These are phyloP conservation scores for Stentor roeselii DNA, from an alignment of 73 alveolate genomes.

Conservation along the genomic window DNA sequence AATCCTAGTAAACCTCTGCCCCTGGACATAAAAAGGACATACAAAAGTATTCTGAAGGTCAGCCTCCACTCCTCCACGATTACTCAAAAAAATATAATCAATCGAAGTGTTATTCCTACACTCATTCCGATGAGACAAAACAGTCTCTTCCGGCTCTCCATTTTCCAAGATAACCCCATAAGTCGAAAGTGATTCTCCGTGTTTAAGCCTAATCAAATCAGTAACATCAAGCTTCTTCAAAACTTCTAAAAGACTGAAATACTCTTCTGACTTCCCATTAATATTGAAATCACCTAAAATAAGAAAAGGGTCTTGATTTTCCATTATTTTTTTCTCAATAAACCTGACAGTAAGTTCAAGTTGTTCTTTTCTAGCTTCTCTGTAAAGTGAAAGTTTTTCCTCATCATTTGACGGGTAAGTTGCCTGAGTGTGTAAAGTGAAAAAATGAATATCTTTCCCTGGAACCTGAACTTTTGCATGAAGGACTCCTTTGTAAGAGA, in stretches of 20 bases:
- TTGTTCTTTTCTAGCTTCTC: conserved; percentile 54
- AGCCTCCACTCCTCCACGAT: conserved; percentile 33
- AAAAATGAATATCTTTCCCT: conserved; percentile 62
- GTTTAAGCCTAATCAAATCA: conserved; percentile 13
- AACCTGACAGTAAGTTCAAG: conserved; percentile 50
- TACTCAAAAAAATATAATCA: conserved; percentile 15
- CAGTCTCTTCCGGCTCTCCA: conserved; percentile 68
- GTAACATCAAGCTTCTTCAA: conserved; percentile 34
- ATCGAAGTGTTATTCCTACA: conserved; percentile 32
- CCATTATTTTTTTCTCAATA: conserved; percentile 44
- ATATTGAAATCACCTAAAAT: conserved; percentile 79
- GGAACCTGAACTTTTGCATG: conserved; percentile 69
- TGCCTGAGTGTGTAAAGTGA: conserved; percentile 88
- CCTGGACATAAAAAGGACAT: conserved; percentile 75
- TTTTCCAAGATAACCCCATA: conserved; percentile 42
- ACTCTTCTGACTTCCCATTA: conserved; percentile 53
- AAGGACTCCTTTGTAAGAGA: conserved; percentile 77
- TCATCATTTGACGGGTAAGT: conserved; percentile 56
- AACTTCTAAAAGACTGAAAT: conserved; percentile 30
- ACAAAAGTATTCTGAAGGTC: conserved; percentile 41
- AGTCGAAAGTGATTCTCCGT: conserved; percentile 7
- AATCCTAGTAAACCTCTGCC: conserved; percentile 64
- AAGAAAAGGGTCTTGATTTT: conserved; percentile 48
- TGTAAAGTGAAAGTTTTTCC: conserved; percentile 57
- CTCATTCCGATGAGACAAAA: conserved; percentile 53